Percentiles rank a stretch among this genome's conserved stretches.
These are phyloP conservation scores for Raphidocelis subcapitata DNA, from an alignment of 139 green algal species.

Conservation along the genomic window DNA sequence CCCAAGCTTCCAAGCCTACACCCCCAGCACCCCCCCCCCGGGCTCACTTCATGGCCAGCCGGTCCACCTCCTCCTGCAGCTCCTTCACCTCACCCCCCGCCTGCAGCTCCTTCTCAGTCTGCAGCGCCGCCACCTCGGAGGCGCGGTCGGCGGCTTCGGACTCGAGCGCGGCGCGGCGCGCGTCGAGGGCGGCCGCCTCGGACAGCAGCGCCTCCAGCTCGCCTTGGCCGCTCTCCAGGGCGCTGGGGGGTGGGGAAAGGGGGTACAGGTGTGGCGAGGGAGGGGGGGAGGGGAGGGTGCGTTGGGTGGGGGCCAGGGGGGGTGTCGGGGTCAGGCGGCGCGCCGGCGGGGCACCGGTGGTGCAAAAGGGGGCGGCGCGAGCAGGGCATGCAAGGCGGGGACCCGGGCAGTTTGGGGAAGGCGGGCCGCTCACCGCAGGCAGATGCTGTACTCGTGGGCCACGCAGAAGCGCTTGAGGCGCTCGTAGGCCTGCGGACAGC, in stretches of 20 bases:
- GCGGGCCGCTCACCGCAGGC: constrained; percentile 21
- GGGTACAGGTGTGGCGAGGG: no score
- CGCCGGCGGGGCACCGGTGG: no score
- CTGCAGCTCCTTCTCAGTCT: constrained; percentile 58
- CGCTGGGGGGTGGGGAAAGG: no score
- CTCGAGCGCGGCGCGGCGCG: constrained; percentile 46
- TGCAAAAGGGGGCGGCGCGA: no score
- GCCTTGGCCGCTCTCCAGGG: constrained; percentile 39
- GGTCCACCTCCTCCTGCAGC: constrained; percentile 46
- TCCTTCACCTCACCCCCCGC: constrained; percentile 55
- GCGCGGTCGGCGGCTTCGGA: constrained; percentile 26
- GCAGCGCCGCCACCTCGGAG: constrained; percentile 32
- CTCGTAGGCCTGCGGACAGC: constrained; percentile 26
- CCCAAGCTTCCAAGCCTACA: no score
- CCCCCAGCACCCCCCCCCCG: neutral
- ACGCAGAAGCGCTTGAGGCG: constrained; percentile 81
- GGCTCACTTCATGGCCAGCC: constrained; percentile 44
- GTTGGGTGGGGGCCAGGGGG: no score
- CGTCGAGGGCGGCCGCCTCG: constrained; percentile 6
- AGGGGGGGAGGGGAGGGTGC: no score
- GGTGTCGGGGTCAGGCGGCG: no score
- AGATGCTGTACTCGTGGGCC: constrained; percentile 74
- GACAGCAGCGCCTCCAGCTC: constrained; percentile 25
- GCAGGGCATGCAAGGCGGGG: neutral
- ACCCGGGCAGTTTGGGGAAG: no score